Evolutionary conservation across 495 filamentous ascomycete genomes (phyloP), one percentile per base, ranked within the genome.

Genomic region (Stereocaulon alpinum): DNA sequence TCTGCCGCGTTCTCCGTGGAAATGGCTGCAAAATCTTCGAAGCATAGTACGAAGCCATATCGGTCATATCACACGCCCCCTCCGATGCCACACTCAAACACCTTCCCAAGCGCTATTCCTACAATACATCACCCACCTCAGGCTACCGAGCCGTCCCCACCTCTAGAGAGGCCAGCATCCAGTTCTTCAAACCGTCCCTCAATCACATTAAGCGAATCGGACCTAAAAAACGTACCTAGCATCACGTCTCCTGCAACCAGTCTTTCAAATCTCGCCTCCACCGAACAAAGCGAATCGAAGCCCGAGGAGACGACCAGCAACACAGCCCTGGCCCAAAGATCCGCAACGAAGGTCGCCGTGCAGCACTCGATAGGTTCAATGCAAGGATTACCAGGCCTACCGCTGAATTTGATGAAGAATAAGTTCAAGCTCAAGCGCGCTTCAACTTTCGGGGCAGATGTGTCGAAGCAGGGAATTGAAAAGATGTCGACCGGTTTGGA

Each of bases 1-100:
- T 32, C 57, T 37, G 57, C 14, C 27, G 41, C 48, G 17, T 59
- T 53, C 34, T 59, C 57, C 10, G 53, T 59, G 57, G 40, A 22
- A 6, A 20, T 29, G 14, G 17, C 4, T 2, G 24, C 57, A 2
- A 59, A 32, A 52, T 44, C 57, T 10, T 30, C 53, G 9, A 34
- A 24, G 30, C 57, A 53, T 15, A 59, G 40, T 18, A 44, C 47
- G 18, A 59, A 34, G 34, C 53, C 18, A 12, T 22, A 14, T 44
- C 42, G 42, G 14, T 0, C 55, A 58, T 42, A 48, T 4, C 11
- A 1, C 22, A 7, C 27, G 2, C 27, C 32, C 22, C 15, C 45
- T 18, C 29, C 44, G 2, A 20, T 42, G 22, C 18, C 29, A 32
- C 20, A 40, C 0, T 17, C 34, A 12, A 48, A 40, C n/a, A 34